Percentiles rank a stretch among this genome's conserved stretches.
Evolutionary conservation across 345 rosid genomes (phyloP).

Genomic region (Euphorbia lathyris): DNA sequence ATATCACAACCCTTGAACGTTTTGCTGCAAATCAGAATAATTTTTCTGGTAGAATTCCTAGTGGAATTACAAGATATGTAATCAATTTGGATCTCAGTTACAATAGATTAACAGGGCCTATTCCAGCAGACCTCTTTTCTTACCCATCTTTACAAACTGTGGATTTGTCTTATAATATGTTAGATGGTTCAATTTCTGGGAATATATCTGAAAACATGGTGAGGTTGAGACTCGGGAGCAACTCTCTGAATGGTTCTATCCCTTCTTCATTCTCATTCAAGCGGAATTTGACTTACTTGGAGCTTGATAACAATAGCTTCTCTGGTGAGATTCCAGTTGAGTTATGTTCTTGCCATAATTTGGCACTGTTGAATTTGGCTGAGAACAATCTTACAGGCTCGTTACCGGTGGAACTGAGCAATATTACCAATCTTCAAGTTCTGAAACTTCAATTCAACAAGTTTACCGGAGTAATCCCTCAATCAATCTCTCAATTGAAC

Average conservation of each 20-base stretch:
- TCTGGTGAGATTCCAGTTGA: constrained; percentile 41
- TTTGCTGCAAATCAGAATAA: constrained; percentile 61
- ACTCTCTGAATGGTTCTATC: constrained; percentile 36
- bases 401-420: constrained; percentile 41
- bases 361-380: constrained; percentile 61
- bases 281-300: constrained; percentile 49
- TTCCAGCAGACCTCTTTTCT: constrained; percentile 49
- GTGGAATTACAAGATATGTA: constrained; percentile 44
- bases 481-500: constrained; percentile 23
- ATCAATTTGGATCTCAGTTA: constrained; percentile 55
- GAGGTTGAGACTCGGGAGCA: constrained; percentile 72
- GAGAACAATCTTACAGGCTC: constrained; percentile 44
- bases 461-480: constrained; percentile 53
- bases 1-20: constrained; percentile 38
- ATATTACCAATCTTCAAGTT: constrained; percentile 48
- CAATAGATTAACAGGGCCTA: constrained; percentile 39
- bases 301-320: constrained; percentile 63
- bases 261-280: constrained; percentile 33
- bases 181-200: constrained; percentile 48
- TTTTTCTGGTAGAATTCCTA: constrained; percentile 48
- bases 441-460: constrained; percentile 51
- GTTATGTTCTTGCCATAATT: constrained; percentile 37
- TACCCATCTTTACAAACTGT: constrained; percentile 31
- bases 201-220: constrained; percentile 40
- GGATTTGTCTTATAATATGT: constrained; percentile 53